phyloP scores from a whole-genome alignment of 768 basidiomycete species.

The Suillus luteus region DNA sequence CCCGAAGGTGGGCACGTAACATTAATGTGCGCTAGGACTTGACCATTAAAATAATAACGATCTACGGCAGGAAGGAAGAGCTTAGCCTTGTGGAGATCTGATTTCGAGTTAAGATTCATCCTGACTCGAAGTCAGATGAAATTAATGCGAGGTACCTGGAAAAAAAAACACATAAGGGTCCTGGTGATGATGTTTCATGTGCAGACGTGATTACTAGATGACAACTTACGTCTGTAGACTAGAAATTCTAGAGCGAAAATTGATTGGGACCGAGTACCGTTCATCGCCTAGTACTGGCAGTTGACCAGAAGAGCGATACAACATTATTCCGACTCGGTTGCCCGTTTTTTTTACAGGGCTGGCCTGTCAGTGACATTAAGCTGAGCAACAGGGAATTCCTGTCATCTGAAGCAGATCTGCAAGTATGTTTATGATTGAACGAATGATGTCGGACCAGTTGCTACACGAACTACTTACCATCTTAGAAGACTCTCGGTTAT shows the following conservation, averaged over 20 bases:
- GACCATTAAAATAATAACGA: slow-evolving; percentile 6
- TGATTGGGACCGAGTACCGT: slow-evolving; percentile 1
- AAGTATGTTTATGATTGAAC: slow-evolving; percentile 2
- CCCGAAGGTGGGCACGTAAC: slow-evolving; percentile 11
- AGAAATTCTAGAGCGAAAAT: not conserved
- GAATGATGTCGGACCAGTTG: slow-evolving; percentile 6
- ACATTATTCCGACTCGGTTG: not conserved
- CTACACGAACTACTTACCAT: not conserved
- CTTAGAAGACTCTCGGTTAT: slow-evolving; percentile 10
- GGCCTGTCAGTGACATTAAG: not conserved
- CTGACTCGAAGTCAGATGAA: slow-evolving; percentile 7
- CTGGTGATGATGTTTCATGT: not conserved
- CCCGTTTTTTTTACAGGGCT: not conserved
- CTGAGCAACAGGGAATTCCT: not conserved
- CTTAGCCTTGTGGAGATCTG: slow-evolving; percentile 6
- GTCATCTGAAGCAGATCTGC: slow-evolving; percentile 3
- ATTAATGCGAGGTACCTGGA: slow-evolving; percentile 9
- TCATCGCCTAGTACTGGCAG: no score
- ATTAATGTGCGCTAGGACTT: not conserved
- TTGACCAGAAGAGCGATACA: not conserved
- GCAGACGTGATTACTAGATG: not conserved
- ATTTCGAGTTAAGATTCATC: slow-evolving; percentile 1
- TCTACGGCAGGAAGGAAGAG: slow-evolving; percentile 8
- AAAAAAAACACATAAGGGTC: slow-evolving; percentile 2
- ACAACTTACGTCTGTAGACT: not conserved